Evolutionary conservation across 495 filamentous ascomycete genomes (phyloP), one percentile per base, ranked within the genome.

Genomic region (Aspergillus hancockii): DNA sequence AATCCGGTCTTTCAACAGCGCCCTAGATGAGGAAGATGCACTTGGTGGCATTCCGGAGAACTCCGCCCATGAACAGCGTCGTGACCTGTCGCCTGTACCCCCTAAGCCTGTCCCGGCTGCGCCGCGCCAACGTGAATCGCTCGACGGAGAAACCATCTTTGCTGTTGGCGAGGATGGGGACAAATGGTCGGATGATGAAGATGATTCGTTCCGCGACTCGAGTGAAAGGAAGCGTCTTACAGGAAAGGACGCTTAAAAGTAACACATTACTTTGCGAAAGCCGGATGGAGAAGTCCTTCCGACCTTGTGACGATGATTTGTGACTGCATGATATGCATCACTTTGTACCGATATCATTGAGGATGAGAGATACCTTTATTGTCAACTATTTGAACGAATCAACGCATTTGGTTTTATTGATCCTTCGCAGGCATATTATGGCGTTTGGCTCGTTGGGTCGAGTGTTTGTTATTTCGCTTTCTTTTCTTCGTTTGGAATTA

Each of bases 121-220:
- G 5, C 68, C 73, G 6, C 71, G 67, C 10, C 68, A 69, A 14
- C 77, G 90, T 49, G 85, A 92, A 57, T 92, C 88, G 19, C 76
- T 96, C 19, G 93, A 97, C 55, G 93, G 91, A 6, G 92, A 97
- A 76, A 94, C 92, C 0, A 92, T 97, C 51, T 97, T 97, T 67
- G 93, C 92, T 8, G 90, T 97, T 7, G 92, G 92, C 14, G 92
- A 94, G 61, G 89, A 92, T 55, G 73, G 68, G 12, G 89, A 81
- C 13, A 91, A 92, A 64, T 88, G 87, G 67, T 90, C 83, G 28
- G 90, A 90, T 47, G 86, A 87, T 16, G 78, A 81, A 31, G 85
- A 87, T 47, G 80, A 85, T 49, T 79, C 81, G 8, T 78, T 80
- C 16, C 73, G 78, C 30, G 80, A 83, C 60, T 85, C 78, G 12